Percentiles rank a stretch among this genome's conserved stretches.
Evolutionary conservation across 345 rosid species (phyloP).

Genomic region (Gossypium australe): DNA sequence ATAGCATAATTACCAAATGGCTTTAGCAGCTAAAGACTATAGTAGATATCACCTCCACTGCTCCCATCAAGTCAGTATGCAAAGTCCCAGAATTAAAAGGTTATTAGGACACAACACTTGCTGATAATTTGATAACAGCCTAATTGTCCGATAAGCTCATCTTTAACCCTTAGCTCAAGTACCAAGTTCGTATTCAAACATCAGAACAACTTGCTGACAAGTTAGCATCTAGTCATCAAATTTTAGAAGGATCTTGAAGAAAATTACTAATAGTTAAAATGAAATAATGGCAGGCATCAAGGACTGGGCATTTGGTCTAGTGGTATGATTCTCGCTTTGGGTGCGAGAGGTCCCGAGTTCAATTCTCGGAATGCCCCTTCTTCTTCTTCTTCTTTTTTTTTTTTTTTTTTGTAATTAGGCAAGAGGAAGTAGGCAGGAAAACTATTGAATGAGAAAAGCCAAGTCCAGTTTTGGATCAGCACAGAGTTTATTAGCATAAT

Average conservation of each 20-base stretch:
- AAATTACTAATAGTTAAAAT: neutral
- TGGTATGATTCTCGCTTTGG: conserved; percentile 85
- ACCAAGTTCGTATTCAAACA: neutral
- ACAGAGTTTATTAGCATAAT: neutral
- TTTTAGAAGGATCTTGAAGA: neutral
- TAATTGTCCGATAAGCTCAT: neutral
- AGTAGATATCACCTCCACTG: neutral
- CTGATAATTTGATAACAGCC: neutral
- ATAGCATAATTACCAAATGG: neutral
- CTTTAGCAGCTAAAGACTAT: neutral
- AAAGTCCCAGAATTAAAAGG: neutral
- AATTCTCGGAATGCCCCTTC: conserved; percentile 58
- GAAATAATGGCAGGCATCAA: neutral
- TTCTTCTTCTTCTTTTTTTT: too few species aligned
- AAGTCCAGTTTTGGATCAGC: neutral
- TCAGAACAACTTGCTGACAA: neutral
- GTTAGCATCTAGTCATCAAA: neutral
- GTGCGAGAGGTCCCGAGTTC: conserved; percentile 35
- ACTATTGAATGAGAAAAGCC: neutral
- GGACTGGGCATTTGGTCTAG: conserved; percentile 64
- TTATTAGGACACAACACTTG: neutral
- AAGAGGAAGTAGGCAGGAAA: neutral
- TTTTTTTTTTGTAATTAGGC: too few species aligned
- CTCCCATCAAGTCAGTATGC: neutral
- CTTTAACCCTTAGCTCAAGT: neutral